Evolutionary conservation across 2,329 filamentous ascomycete genomes (phyloP).

Genomic region (Mariannaea sp.): DNA sequence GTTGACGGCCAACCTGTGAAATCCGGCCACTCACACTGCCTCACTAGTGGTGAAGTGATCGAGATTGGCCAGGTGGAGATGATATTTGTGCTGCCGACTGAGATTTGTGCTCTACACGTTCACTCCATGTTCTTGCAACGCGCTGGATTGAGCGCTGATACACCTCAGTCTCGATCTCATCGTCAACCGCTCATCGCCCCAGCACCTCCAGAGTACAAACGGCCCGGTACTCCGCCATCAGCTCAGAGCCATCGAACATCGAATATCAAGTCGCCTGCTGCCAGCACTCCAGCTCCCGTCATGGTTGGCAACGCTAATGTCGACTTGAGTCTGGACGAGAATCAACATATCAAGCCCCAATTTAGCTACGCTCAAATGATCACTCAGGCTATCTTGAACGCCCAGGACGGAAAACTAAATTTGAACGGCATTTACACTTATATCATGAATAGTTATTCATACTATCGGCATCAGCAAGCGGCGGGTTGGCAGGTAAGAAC

Average conservation of each 20-base stretch:
- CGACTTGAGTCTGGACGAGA: conserved; percentile 80
- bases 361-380: conserved; percentile 98
- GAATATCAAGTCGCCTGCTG: conserved; percentile 40
- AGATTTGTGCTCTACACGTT: conserved; percentile 68
- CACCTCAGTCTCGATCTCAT: conserved; percentile 37
- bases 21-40: conserved; percentile 65
- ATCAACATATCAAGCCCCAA: conserved; percentile 90
- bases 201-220: conserved; percentile 63
- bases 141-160: conserved; percentile 56
- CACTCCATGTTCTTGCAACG: conserved; percentile 72
- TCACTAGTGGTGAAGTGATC: conserved; percentile 87
- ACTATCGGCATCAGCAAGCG: conserved; percentile 78
- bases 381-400: conserved; percentile 90
- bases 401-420: conserved; percentile 84
- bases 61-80: conserved; percentile 94
- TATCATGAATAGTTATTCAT: conserved; percentile 90
- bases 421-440: conserved; percentile 91
- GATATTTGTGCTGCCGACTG: conserved; percentile 94
- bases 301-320: conserved; percentile 56
- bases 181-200: conserved; percentile 60
- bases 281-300: conserved; percentile 45
- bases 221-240: conserved; percentile 64
- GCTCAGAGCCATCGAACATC: conserved; percentile 39
- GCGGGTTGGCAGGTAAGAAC: conserved; percentile 84
- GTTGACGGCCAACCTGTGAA: conserved; percentile 76